These are phyloP conservation scores for Sutorius australiensis DNA, from an alignment of 768 basidiomycete species.

Conservation along the genomic window DNA sequence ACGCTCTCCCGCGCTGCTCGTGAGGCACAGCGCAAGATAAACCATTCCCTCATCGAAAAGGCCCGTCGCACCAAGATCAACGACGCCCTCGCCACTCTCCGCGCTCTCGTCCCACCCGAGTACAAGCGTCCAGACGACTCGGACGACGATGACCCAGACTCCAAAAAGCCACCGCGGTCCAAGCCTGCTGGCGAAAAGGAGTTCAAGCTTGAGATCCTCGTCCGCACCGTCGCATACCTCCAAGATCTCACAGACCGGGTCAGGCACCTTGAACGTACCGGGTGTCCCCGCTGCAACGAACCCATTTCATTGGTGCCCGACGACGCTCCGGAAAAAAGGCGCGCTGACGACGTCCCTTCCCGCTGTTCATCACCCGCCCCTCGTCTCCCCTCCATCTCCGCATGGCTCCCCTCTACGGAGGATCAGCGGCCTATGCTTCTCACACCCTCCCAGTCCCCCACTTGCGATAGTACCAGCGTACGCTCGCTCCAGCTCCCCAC, in stretches of 20 bases:
- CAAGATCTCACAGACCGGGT: constrained; percentile 64
- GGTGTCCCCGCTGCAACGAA: constrained; percentile 23
- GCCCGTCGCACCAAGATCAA: constrained; percentile 95
- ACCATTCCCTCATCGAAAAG: constrained; percentile 94
- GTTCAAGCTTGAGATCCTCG: constrained; percentile 89
- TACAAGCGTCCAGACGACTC: constrained; percentile 35
- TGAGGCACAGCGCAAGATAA: constrained; percentile 85
- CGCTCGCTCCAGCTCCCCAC: constrained; percentile 42
- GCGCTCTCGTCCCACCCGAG: constrained; percentile 68
- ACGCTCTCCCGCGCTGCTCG: constrained; percentile 71
- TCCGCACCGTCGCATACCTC: constrained; percentile 76
- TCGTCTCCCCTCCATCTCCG: constrained; percentile 63
- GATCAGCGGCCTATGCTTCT: constrained; percentile 32
- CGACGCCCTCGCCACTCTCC: constrained; percentile 74
- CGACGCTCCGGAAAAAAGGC: background rate
- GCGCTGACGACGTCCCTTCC: background rate
- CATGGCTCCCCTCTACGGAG: constrained; percentile 46
- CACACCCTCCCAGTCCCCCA: constrained; percentile 32
- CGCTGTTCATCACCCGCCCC: constrained; percentile 4
- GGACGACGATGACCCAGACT: constrained; percentile 34
- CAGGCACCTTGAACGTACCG: constrained; percentile 35
- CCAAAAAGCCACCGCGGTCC: constrained; percentile 28
- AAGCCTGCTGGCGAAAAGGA: constrained; percentile 63
- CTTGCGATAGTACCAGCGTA: constrained; percentile 26
- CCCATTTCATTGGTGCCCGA: constrained; percentile 10